These are phyloP conservation scores for Phytophthora niederhauseri DNA, from an alignment of 352 stramenopile species.

Conservation along the genomic window DNA sequence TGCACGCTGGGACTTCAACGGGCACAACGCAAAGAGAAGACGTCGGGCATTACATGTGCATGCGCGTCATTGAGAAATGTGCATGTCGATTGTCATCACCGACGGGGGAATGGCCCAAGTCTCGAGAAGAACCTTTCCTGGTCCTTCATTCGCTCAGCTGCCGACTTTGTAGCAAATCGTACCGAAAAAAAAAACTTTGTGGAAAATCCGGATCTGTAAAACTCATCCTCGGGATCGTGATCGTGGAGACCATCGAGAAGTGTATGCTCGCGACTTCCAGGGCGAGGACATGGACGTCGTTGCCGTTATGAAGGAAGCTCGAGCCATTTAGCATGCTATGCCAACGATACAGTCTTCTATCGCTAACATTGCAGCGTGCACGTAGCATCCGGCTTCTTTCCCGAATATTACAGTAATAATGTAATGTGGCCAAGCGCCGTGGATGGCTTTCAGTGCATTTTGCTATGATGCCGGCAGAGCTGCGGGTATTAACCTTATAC, in stretches of 20 bases:
- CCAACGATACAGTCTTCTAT: background rate
- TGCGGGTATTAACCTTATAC: background rate
- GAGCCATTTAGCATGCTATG: background rate
- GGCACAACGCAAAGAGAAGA: background rate
- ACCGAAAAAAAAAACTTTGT: background rate
- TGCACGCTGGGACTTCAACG: background rate
- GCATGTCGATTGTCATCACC: background rate
- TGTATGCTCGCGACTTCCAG: background rate
- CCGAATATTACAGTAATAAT: too few relatives aligned
- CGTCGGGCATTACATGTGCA: conserved; percentile 1
- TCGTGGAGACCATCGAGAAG: background rate
- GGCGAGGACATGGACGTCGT: background rate
- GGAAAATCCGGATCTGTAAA: background rate
- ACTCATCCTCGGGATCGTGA: conserved; percentile 3
- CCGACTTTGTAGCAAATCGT: background rate
- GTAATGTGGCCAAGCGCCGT: too few relatives aligned
- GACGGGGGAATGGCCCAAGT: background rate
- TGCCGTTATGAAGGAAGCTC: background rate
- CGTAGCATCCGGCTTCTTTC: background rate
- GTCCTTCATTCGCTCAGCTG: background rate
- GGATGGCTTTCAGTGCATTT: background rate
- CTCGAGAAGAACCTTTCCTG: background rate
- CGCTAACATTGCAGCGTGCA: background rate
- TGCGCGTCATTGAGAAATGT: conserved; percentile 8
- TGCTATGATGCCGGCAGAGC: background rate